Conservation (phyloP, 1,284 basidiomycete species). For the Apiotrichum gracile region DNA sequence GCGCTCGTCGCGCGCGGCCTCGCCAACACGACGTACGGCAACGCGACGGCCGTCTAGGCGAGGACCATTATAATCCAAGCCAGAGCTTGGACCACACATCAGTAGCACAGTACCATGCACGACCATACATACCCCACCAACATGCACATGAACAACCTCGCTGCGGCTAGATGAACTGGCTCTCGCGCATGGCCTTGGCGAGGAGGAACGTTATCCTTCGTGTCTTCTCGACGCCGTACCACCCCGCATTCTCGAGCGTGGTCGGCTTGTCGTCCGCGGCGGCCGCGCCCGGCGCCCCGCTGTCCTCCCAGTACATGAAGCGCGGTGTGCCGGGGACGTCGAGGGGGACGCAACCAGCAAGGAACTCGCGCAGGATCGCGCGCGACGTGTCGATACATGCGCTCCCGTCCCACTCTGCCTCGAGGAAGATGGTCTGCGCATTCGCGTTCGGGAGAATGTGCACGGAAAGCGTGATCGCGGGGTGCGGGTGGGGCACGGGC, state of each 20-base stretch:
- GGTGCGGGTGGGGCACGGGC: slow-evolving; percentile 18
- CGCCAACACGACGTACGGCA: slow-evolving; percentile 46
- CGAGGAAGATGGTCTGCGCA: slow-evolving; percentile 33
- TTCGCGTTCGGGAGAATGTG: slow-evolving; percentile 28
- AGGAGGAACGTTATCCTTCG: slow-evolving; percentile 8
- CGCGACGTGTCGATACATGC: background rate
- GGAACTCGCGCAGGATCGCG: slow-evolving; percentile 23
- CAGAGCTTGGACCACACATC: too few species aligned
- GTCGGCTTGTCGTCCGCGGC: slow-evolving; percentile 6
- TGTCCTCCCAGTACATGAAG: slow-evolving; percentile 13
- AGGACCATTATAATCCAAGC: background rate
- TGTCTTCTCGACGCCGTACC: slow-evolving; percentile 1
- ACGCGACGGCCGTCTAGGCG: slow-evolving; percentile 34
- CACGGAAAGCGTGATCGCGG: slow-evolving; percentile 23
- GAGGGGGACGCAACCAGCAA: slow-evolving; percentile 34
- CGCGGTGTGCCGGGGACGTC: slow-evolving; percentile 18
- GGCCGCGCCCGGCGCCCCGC: slow-evolving; percentile 21
- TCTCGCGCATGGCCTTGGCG: slow-evolving; percentile 13
- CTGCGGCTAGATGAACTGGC: slow-evolving; percentile 6
- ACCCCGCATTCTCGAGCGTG: background rate
- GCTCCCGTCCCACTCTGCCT: slow-evolving; percentile 29
- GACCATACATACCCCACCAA: background rate
- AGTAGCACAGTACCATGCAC: background rate
- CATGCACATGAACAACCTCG: background rate
- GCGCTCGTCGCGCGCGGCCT: slow-evolving; percentile 45